Conservation (phyloP, 2,329 filamentous ascomycete genomes). For the Fonsecaea nubica region DNA sequence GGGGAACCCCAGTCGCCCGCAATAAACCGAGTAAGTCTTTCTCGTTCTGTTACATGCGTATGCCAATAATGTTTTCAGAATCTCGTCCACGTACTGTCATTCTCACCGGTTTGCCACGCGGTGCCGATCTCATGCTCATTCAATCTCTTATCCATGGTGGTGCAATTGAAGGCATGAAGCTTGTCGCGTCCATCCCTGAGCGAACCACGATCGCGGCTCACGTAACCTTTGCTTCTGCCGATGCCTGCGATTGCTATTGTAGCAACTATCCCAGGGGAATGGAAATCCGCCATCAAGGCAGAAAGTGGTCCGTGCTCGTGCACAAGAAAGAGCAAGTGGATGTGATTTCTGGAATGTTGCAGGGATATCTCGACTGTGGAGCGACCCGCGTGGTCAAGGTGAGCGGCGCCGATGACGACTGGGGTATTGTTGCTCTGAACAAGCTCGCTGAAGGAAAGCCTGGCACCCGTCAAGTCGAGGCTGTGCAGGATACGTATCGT, state of each 20-base stretch:
- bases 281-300: conserved; percentile 42
- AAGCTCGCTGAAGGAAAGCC: conserved; percentile 49
- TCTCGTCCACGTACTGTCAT: conserved; percentile 44
- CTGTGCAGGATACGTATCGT: conserved; percentile 51
- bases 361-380: conserved; percentile 49
- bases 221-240: conserved; percentile 47
- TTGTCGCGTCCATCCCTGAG: conserved; percentile 30
- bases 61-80: conserved; percentile 23
- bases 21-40: conserved; percentile 38
- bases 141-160: conserved; percentile 50
- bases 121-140: conserved; percentile 44
- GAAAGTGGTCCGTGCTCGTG: conserved; percentile 45
- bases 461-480: conserved; percentile 51
- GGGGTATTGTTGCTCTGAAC: conserved; percentile 47
- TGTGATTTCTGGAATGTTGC: conserved; percentile 50
- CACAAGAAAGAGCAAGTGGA: conserved; percentile 51
- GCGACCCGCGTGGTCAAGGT: conserved; percentile 56
- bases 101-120: conserved; percentile 47
- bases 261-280: conserved; percentile 49
- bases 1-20: conserved; percentile 43
- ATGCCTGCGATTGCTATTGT: conserved; percentile 47
- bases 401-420: conserved; percentile 50
- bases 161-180: conserved; percentile 45
- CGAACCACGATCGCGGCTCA: conserved; percentile 40
- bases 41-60: not conserved